Evolutionary conservation across 768 basidiomycete genomes (phyloP), one percentile per base, ranked within the genome.

Genomic region (Serendipita sp.): DNA sequence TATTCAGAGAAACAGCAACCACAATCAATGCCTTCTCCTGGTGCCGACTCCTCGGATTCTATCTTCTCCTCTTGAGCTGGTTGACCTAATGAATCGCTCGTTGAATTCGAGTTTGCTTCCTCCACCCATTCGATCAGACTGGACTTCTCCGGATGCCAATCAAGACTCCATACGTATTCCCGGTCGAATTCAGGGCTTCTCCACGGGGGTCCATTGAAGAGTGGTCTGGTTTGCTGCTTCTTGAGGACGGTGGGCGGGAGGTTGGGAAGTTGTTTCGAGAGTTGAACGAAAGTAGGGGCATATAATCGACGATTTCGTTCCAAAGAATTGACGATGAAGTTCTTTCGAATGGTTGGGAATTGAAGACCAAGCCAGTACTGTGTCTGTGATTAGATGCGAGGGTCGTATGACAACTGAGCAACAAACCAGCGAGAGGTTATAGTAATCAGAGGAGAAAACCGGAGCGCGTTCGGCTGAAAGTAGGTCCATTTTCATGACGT

Each of bases 1-100:
- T 84, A 88, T 11, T 73, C 76, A 3, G 80, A 74, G 69, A 92
- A 95, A 72, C 92, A 96, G 68, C 91, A 94, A 13, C 86, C 87
- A 68, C 92, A 94, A 68, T 93, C 90, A 38, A 93, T 82, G 2
- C 84, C 86, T 58, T 76, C 79, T 1, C 72, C 75, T 14, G 63
- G 67, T 5, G 3, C 24, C 9, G 24, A n/a, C 30, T 67, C 70
- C 5, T 77, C 78, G 5, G 71, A 75, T 33, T 79, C 81, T 20
- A 77, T 74, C 26, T 75, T 73, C 43, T 76, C 77, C n/a, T 78
- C 71, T 62, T 75, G 71, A 53, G 72, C 71, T 41, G 72, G 65
- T 38, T 73, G 69, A 45, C 74, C 72, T 20, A 62, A 53, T 24
- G 72, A 67, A 70, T 28, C 1, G 34, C 42, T 20, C 30, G 22